These are phyloP conservation scores for Colletotrichum sp. DNA, from an alignment of 2,329 filamentous ascomycete genomes.

Conservation along the genomic window DNA sequence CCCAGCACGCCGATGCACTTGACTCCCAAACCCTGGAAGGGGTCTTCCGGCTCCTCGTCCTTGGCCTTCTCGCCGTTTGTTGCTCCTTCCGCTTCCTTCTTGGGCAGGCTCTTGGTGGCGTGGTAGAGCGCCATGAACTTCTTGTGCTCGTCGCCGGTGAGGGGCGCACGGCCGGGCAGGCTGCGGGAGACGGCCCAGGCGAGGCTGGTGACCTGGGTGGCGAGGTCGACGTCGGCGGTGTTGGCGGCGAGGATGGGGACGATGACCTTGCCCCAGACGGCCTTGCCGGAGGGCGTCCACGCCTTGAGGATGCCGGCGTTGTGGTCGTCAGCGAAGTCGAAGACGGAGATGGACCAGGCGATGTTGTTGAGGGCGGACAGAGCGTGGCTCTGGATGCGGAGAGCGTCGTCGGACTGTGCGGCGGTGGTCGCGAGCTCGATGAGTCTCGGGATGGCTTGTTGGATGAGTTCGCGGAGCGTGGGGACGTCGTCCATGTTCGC, in stretches of 20 bases:
- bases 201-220: conserved; percentile 67
- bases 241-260: conserved; percentile 63
- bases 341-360: conserved; percentile 68
- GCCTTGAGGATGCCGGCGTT: conserved; percentile 56
- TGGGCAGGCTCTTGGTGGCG: conserved; percentile 51
- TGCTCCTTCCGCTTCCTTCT: neutral
- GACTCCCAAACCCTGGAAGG: conserved; percentile 67
- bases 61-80: conserved; percentile 6
- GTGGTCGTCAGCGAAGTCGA: conserved; percentile 62
- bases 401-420: conserved; percentile 43
- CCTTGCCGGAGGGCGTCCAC: conserved; percentile 59
- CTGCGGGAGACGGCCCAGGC: conserved; percentile 69
- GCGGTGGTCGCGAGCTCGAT: conserved; percentile 50
- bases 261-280: conserved; percentile 64
- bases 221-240: conserved; percentile 65
- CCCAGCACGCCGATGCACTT: conserved; percentile 73
- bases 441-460: conserved; percentile 52
- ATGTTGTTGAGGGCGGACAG: conserved; percentile 71
- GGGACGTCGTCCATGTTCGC: conserved; percentile 56
- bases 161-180: conserved; percentile 50
- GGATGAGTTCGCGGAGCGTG: conserved; percentile 54
- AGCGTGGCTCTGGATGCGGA: conserved; percentile 56
- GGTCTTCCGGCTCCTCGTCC: conserved; percentile 47
- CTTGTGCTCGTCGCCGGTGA: conserved; percentile 59
- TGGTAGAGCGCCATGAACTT: conserved; percentile 72